These are phyloP conservation scores for Penicillium cataractarum DNA, from an alignment of 495 filamentous ascomycete genomes.

Conservation along the genomic window DNA sequence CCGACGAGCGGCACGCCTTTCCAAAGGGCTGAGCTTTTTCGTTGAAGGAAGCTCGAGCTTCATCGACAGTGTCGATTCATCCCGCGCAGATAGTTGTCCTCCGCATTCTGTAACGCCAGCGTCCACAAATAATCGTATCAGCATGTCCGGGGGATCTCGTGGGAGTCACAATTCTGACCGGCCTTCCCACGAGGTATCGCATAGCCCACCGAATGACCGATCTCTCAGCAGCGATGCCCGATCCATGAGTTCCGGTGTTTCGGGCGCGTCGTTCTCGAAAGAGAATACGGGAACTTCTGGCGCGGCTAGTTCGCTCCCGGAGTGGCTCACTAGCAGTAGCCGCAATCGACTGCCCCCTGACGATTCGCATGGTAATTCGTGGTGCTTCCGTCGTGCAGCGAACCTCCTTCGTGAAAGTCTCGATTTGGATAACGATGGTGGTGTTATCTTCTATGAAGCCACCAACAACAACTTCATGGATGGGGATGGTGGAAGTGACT, in stretches of 20 bases:
- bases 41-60: conserved; percentile 59
- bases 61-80: conserved; percentile 36
- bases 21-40: conserved; percentile 64
- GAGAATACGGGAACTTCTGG: conserved; percentile 29
- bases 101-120: conserved; percentile 30
- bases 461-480: conserved; percentile 36
- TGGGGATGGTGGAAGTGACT: conserved; percentile 39
- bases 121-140: conserved; percentile 32
- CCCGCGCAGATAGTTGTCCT: conserved; percentile 29
- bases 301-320: conserved; percentile 38
- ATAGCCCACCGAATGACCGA: conserved; percentile 17
- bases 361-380: conserved; percentile 45
- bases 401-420: conserved; percentile 61
- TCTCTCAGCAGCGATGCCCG: conserved; percentile 35
- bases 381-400: conserved; percentile 58
- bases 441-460: conserved; percentile 58
- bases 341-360: conserved; percentile 40
- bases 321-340: conserved; percentile 41
- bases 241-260: conserved; percentile 36
- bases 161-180: conserved; percentile 31
- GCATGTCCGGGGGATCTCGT: conserved; percentile 34
- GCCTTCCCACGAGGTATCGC: conserved; percentile 29
- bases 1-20: conserved; percentile 60
- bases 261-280: conserved; percentile 33
- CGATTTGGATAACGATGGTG: conserved; percentile 53